Conservation (phyloP, 2,329 filamentous ascomycete species). For the Beauveria asiatica region DNA sequence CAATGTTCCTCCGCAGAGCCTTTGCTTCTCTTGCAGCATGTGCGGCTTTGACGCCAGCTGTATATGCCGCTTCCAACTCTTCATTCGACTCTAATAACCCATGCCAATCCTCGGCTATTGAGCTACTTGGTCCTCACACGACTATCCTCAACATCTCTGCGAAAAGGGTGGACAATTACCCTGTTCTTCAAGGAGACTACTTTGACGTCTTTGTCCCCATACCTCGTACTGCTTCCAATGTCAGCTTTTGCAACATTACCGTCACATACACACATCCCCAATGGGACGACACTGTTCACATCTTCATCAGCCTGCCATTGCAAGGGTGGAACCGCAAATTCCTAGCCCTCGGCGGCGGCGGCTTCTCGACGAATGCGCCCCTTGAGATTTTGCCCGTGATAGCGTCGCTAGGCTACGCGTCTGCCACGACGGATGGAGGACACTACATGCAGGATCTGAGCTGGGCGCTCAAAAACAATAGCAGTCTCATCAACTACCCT, state of each 20-base stretch:
- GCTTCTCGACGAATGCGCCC: background rate
- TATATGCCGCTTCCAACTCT: background rate
- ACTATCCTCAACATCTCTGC: background rate
- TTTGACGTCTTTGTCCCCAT: background rate
- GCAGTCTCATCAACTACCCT: constrained; percentile 17
- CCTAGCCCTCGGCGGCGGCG: background rate
- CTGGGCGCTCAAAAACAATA: constrained; percentile 15
- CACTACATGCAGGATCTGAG: background rate
- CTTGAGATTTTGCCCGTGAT: background rate
- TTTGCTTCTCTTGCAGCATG: background rate
- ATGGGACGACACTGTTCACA: background rate
- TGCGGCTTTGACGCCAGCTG: background rate
- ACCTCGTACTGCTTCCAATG: background rate
- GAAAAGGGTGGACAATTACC: background rate
- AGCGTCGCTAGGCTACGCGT: background rate
- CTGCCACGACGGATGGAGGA: background rate
- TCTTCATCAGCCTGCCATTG: background rate
- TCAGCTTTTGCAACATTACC: constrained; percentile 4
- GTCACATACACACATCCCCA: background rate
- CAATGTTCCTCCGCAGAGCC: background rate
- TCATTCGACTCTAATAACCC: background rate
- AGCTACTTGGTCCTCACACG: background rate
- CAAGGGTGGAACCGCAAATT: background rate
- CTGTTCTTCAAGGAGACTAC: background rate
- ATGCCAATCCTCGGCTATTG: background rate